A percentile compares a stretch with the other conserved stretches of the same genome.
These are phyloP conservation scores for Raddia guianensis DNA, from an alignment of 176 grass and related monocot species.

Conservation along the genomic window DNA sequence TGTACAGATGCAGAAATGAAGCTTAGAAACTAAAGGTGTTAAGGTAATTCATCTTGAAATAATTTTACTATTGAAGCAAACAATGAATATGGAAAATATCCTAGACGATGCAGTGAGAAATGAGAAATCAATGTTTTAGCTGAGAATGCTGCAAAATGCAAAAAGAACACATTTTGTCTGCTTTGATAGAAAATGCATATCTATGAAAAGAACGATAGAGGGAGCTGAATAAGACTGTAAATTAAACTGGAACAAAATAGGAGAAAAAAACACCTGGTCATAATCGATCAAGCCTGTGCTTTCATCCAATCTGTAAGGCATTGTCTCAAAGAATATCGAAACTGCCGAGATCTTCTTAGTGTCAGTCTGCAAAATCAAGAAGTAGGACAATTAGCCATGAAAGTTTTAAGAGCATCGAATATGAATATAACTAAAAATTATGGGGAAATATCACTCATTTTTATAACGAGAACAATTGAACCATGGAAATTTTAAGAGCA, in stretches of 20 bases:
- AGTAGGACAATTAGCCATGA: constrained; percentile 41
- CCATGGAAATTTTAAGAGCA: constrained; percentile 19
- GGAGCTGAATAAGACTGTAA: background rate
- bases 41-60: constrained; percentile 34
- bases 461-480: constrained; percentile 40
- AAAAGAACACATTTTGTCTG: background rate
- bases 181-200: background rate
- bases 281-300: constrained; percentile 99
- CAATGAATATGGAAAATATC: constrained; percentile 30
- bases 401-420: constrained; percentile 15
- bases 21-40: constrained; percentile 23
- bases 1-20: constrained; percentile 47
- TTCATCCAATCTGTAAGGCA: constrained; percentile 97
- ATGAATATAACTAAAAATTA: constrained; percentile 25
- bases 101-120: constrained; percentile 17
- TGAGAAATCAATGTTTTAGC: constrained; percentile 1
- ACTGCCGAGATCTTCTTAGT: constrained; percentile 99
- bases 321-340: constrained; percentile 99
- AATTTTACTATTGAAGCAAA: constrained; percentile 37
- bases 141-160: constrained; percentile 24
- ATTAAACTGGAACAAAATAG: constrained; percentile 22
- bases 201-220: constrained; percentile 5
- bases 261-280: constrained; percentile 65
- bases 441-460: background rate
- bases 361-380: constrained; percentile 77